Evolutionary conservation across 805 yeast genomes (phyloP), one percentile per base, ranked within the genome.

Genomic region (Yarrowia yakushimensis): DNA sequence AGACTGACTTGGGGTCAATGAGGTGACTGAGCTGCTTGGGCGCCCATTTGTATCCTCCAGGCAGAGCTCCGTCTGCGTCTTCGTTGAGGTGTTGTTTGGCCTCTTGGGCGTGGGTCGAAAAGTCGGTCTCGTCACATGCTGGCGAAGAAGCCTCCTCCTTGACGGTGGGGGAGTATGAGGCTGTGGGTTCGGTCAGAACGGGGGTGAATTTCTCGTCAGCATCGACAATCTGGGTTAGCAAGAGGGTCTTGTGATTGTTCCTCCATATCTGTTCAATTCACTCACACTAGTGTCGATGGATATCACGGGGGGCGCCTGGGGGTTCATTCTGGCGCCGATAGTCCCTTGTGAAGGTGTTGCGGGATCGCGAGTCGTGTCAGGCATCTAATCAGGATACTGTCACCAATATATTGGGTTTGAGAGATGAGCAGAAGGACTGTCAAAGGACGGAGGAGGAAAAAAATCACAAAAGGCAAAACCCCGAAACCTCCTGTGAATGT

Each of bases 1-100:
- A 70, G 5, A 76, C 71, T 46, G 74, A 73, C 57, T 76, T 75
- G 23, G 79, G 78, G 64, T 75, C 79, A 17, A 73, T 67, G 43
- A 77, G 71, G 30, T 66, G 63, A 28, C 62, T 45, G 31, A 69
- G 67, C 62, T 69, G 68, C 13, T 50, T 64, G 20, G 71, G 67
- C 33, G 64, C 46, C 57, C 46, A 52, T 31, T 52, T 48, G 61
- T 36, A 62, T 9, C 50, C 54, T n/a, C 39, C 48, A 7, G 23
- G 30, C 27, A 55, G 37, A 2, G 9, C 10, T 28, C 30, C 30
- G 48, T 55, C 48, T 1, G 28, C 30, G 30, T 55, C 61, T 17
- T 55, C 61, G 17, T 55, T 41, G 23, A 55, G 30, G 6, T 28
- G 37, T n/a, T 39, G 48, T 34, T 55, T 48, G 18, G 61, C 61